Evolutionary conservation across 2,329 filamentous ascomycete species (phyloP).

Genomic region (Botrytis tulipae): DNA sequence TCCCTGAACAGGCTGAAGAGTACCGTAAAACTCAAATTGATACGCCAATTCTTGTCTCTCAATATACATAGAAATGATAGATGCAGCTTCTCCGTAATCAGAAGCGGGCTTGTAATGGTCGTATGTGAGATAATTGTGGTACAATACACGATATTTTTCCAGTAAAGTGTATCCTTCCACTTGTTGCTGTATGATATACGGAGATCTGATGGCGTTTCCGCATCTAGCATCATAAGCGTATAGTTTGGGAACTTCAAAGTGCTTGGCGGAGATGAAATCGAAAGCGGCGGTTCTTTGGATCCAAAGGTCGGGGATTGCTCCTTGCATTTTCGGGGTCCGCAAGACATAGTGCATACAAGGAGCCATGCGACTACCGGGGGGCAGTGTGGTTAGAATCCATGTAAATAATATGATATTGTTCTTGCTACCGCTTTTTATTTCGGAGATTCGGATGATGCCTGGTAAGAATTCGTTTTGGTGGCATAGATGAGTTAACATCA

Average conservation of each 20-base stretch:
- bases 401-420: neutral
- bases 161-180: neutral
- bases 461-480: neutral
- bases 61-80: neutral
- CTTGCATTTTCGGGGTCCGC: neutral
- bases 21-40: neutral
- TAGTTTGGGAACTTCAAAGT: neutral
- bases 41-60: neutral
- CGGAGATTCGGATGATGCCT: neutral
- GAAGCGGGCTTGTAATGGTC: neutral
- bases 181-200: neutral
- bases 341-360: neutral
- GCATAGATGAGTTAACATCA: neutral
- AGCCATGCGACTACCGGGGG: fast-evolving
- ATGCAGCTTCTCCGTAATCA: neutral
- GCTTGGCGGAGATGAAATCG: neutral
- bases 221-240: neutral
- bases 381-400: neutral
- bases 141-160: neutral
- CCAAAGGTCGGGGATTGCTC: neutral
- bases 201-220: neutral
- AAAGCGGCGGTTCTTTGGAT: neutral
- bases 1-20: neutral
- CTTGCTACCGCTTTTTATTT: neutral
- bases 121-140: neutral